Base-by-base conservation (phyloP, 1,284 basidiomycete species). In the Apiotrichum siamense region DNA sequence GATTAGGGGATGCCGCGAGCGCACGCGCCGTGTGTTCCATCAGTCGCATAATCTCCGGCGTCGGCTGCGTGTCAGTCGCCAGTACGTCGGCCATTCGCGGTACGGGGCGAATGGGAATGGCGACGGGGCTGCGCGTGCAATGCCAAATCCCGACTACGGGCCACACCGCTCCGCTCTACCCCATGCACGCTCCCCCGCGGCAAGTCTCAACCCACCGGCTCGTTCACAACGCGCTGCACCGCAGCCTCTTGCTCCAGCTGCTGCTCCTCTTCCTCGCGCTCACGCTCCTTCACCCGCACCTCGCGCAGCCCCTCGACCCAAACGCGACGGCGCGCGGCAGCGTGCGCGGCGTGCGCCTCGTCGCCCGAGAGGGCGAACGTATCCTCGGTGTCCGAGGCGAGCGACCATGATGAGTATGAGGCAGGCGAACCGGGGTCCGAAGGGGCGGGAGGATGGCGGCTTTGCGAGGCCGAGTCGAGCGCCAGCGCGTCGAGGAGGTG, bases 311-410 rank as follows among this genome's bases (percentile, higher is more conserved):
- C 75, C 21, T 87, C 83, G 29, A 90, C 76, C 43, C 82, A 64
- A 3, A 77, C 76, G 26, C 83, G 76, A 32, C 83, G 81, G 67
- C 88, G 88, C 29, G 82, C 79, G 10, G 80, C 77, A 20, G 76
- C 77, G 57, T 82, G 83, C 17, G 49, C 63, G 52, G 85, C 84
- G 15, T 83, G 81, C 4, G 78, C 75, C 61, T 90, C 87, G 18
- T 78, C 75, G 0, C 80, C 78, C 0, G 81, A 78, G 54, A 90
- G 78, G 70, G 86, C 85, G 70, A 88, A 91, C 0, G 80, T 83
- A 58, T 90, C 87, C 73, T 90, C 88, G 1, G 80, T 67, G 63
- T 91, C 88, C 0, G 87, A 89, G 3, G 88, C 83, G 0, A 90
- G 77, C 84, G 86, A 89, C 26, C 85, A 86, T 3, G 57, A 57